Evolutionary conservation across 805 yeast genomes (phyloP).

Genomic region (Metschnikowia matae): DNA sequence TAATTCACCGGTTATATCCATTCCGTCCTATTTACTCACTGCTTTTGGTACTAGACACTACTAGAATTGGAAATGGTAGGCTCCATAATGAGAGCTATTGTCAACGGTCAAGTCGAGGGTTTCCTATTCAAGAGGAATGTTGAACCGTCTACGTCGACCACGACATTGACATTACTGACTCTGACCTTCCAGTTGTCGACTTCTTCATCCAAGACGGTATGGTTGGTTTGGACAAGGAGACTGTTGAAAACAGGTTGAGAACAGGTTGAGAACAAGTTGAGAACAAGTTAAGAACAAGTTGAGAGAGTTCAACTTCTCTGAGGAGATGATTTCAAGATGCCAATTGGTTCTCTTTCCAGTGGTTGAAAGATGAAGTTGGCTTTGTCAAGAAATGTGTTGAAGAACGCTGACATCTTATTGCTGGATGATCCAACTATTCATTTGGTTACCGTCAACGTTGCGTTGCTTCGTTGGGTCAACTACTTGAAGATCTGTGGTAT

Average conservation of each 20-base stretch:
- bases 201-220: slow-evolving; percentile 84
- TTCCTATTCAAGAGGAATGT: slow-evolving; percentile 99
- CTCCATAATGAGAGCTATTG: slow-evolving; percentile 98
- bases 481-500: slow-evolving; percentile 98
- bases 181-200: slow-evolving; percentile 90
- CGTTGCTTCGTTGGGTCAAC: slow-evolving; percentile 99
- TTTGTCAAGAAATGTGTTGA: slow-evolving; percentile 97
- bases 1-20: no score
- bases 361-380: slow-evolving; percentile 99
- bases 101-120: slow-evolving; percentile 98
- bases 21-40: no score
- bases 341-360: slow-evolving; percentile 96
- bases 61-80: no score
- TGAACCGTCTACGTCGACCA: slow-evolving; percentile 99
- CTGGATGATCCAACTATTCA: slow-evolving; percentile 99
- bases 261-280: no score
- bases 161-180: slow-evolving; percentile 97
- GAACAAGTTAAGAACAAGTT: no score
- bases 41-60: no score
- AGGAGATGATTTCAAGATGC: slow-evolving; percentile 90
- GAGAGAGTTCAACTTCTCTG: slow-evolving; percentile 87
- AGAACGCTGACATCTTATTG: slow-evolving; percentile 95
- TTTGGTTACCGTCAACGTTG: slow-evolving; percentile 99
- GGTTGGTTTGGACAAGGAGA: slow-evolving; percentile 67
- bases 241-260: no score